Percentiles rank a stretch among this genome's conserved stretches.
Evolutionary conservation across 116 monocot species (phyloP).

Genomic region (Phalaenopsis hybrid): DNA sequence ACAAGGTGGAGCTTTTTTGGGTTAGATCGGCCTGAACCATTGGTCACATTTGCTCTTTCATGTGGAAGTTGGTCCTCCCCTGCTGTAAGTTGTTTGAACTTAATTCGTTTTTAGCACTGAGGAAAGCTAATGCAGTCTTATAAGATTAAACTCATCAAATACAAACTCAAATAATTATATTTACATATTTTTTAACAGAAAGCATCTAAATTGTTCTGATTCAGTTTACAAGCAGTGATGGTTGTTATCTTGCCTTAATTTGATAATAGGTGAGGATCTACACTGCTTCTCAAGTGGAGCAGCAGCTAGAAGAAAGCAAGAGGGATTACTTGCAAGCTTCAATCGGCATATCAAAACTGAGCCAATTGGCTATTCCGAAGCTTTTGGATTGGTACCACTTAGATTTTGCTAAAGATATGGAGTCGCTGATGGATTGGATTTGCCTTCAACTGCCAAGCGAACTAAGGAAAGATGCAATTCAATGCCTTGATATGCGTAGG

Average conservation of each 20-base stretch:
- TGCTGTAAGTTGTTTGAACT: slow-evolving; percentile 46
- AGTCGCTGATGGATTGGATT: slow-evolving; percentile 76
- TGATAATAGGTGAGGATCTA: slow-evolving; percentile 72
- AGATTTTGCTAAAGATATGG: slow-evolving; percentile 87
- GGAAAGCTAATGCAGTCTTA: too few species aligned
- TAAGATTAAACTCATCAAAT: too few species aligned
- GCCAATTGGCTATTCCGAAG: slow-evolving; percentile 62
- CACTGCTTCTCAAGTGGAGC: slow-evolving; percentile 70
- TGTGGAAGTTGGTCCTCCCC: slow-evolving; percentile 99
- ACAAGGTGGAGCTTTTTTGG: slow-evolving; percentile 48
- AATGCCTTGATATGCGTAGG: slow-evolving; percentile 55
- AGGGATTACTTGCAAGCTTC: slow-evolving; percentile 81
- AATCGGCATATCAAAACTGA: slow-evolving; percentile 41
- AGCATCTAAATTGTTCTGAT: too few species aligned
- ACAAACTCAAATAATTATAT: too few species aligned
- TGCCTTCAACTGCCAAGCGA: slow-evolving; percentile 65
- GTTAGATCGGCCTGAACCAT: slow-evolving; percentile 89
- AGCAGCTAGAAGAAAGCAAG: slow-evolving; percentile 73
- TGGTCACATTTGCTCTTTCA: slow-evolving; percentile 88
- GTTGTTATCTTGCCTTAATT: too few species aligned
- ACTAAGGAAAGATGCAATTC: slow-evolving; percentile 55
- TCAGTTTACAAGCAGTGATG: too few species aligned
- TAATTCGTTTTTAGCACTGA: too few species aligned
- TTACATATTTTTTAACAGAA: too few species aligned
- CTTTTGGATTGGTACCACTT: slow-evolving; percentile 70